These are phyloP conservation scores for Pugionium cornutum DNA, from an alignment of 345 rosid species.

Conservation along the genomic window DNA sequence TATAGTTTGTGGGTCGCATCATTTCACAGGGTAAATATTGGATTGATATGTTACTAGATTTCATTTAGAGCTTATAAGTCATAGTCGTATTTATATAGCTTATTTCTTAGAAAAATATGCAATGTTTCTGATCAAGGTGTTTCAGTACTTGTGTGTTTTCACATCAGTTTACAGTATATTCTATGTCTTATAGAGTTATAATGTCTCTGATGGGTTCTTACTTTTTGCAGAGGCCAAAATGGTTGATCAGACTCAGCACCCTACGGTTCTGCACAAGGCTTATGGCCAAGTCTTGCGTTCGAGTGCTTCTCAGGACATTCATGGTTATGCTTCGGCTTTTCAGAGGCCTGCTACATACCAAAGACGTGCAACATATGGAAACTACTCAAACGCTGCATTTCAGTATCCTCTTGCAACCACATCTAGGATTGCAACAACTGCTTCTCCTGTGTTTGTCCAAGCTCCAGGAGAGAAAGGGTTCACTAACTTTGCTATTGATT, in stretches of 20 bases:
- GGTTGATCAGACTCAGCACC: conserved; percentile 77
- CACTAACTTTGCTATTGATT: conserved; percentile 64
- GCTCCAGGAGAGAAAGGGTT: conserved; percentile 77
- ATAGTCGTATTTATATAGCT: not conserved
- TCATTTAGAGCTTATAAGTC: not conserved
- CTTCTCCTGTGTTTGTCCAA: conserved; percentile 55
- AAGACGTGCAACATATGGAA: conserved; percentile 52
- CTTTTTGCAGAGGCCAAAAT: conserved; percentile 54
- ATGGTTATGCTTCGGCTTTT: conserved; percentile 40
- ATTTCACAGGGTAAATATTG: too few species aligned
- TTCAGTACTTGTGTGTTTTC: not conserved
- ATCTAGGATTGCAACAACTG: conserved; percentile 31
- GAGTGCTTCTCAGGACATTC: conserved; percentile 48
- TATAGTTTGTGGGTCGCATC: not conserved
- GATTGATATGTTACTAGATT: conserved; percentile 4
- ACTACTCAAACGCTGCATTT: conserved; percentile 65
- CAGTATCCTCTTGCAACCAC: conserved; percentile 40
- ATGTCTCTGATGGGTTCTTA: not conserved
- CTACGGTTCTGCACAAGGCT: conserved; percentile 65
- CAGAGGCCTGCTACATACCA: conserved; percentile 59
- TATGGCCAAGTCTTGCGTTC: conserved; percentile 61
- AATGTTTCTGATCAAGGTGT: not conserved
- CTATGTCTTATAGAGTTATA: not conserved
- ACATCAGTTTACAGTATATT: too few species aligned
- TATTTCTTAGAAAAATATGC: not conserved